These are phyloP conservation scores for Odontarrhena argentea DNA, from an alignment of 345 rosid species.

Conservation along the genomic window DNA sequence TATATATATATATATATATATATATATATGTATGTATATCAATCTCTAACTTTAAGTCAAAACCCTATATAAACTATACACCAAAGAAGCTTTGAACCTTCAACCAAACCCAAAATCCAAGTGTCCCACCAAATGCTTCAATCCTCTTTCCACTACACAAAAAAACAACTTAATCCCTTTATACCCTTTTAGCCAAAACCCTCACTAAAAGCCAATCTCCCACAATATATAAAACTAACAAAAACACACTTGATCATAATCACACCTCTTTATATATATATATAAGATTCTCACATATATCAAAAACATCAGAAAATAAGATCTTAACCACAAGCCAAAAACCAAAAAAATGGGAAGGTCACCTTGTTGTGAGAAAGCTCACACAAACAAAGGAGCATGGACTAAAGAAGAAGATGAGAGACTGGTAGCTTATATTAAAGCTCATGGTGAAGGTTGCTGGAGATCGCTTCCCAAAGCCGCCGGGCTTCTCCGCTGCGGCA, in stretches of 20 bases:
- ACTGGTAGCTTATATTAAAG: slow-evolving; percentile 59
- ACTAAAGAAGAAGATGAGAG: slow-evolving; percentile 58
- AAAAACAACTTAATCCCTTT: slow-evolving; percentile 32
- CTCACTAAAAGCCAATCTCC: slow-evolving; percentile 24
- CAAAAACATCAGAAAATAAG: slow-evolving; percentile 22
- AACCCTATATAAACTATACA: slow-evolving; percentile 41
- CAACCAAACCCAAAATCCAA: slow-evolving; percentile 45
- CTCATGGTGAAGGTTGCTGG: slow-evolving; percentile 80
- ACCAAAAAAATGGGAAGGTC: slow-evolving; percentile 61
- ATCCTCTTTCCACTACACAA: slow-evolving; percentile 29
- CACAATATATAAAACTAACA: slow-evolving; percentile 12
- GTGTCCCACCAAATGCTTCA: slow-evolving; percentile 41
- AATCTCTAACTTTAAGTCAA: slow-evolving; percentile 39
- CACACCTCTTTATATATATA: slow-evolving; percentile 12
- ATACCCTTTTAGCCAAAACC: slow-evolving; percentile 38
- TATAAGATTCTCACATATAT: slow-evolving; percentile 22
- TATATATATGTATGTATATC: neutral
- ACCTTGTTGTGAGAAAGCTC: slow-evolving; percentile 76
- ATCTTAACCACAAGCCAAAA: slow-evolving; percentile 19
- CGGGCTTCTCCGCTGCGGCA: slow-evolving; percentile 71
- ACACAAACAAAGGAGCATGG: slow-evolving; percentile 80
- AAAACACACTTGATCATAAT: slow-evolving; percentile 7
- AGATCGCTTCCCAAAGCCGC: slow-evolving; percentile 72
- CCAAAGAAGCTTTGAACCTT: slow-evolving; percentile 37
- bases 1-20: neutral